Evolutionary conservation across 1,139 yeast genomes (phyloP).

Genomic region (Suhomyces panamericanus): DNA sequence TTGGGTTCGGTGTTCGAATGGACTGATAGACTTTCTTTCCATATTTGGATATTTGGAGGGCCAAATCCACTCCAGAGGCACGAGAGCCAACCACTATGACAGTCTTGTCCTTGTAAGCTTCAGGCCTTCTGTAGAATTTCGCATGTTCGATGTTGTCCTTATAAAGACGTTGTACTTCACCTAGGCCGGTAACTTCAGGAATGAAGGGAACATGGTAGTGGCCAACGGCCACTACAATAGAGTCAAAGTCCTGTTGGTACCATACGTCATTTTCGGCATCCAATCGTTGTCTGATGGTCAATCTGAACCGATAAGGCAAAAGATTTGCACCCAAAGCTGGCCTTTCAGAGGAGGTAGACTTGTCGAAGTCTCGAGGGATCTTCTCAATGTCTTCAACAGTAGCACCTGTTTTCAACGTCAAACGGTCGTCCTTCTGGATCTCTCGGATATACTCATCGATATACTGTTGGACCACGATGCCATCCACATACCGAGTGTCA

Average conservation of each 20-base stretch:
- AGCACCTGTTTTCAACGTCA: slow-evolving; percentile 29
- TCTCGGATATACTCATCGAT: slow-evolving; percentile 34
- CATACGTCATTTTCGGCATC: slow-evolving; percentile 26
- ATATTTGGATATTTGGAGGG: slow-evolving; percentile 25
- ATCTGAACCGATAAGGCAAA: slow-evolving; percentile 27
- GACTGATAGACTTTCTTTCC: slow-evolving; percentile 32
- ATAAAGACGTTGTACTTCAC: slow-evolving; percentile 27
- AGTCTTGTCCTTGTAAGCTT: slow-evolving; percentile 29
- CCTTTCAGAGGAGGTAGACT: slow-evolving; percentile 7
- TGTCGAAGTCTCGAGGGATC: slow-evolving; percentile 15
- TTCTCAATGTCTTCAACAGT: slow-evolving; percentile 42
- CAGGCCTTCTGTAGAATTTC: slow-evolving; percentile 36
- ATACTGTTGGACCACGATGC: slow-evolving; percentile 31
- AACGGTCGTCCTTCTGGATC: slow-evolving; percentile 20
- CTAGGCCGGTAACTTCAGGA: slow-evolving; percentile 46
- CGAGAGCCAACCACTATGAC: slow-evolving; percentile 46
- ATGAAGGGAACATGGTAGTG: slow-evolving; percentile 54
- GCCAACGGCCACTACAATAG: slow-evolving; percentile 54
- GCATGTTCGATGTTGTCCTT: slow-evolving; percentile 40
- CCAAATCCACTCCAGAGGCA: slow-evolving; percentile 47
- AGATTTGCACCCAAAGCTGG: neutral
- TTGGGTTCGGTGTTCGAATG: slow-evolving; percentile 20
- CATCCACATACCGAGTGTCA: slow-evolving; percentile 28
- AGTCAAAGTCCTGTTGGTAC: slow-evolving; percentile 47
- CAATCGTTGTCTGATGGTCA: slow-evolving; percentile 31